Evolutionary conservation across 2,329 filamentous ascomycete genomes (phyloP), one percentile per base, ranked within the genome.

Genomic region (Botrytis squamosa): DNA sequence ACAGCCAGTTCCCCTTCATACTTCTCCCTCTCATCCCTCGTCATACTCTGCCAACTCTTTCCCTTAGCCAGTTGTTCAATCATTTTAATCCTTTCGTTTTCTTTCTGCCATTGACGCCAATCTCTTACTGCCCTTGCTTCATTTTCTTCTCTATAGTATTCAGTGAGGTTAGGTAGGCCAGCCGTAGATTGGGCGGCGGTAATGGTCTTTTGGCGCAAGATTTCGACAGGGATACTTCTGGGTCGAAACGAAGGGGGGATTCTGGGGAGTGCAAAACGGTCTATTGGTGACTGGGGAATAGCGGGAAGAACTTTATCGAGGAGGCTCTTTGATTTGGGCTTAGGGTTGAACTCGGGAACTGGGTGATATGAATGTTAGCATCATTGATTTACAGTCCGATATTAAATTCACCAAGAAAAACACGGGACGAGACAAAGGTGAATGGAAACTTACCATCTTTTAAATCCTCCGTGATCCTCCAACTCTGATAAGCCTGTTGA

Each of bases 391-490:
- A 16, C 6, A 22, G 7, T 42, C 3, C 60, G 9, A 42, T 2
- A 20, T 22, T 16, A 10, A 16, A 10, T 29, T n/a, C 22, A 29
- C 40, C 22, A 29, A 42, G 18, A 22, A 60, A 46, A 44, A 18
- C 16, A 8, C 22, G 9, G 46, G 33, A 38, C 36, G 8, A n/a
- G 7, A 29, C 36, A 38, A 33, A 22, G 36, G 2, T 1, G 20
- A 20, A 20, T 2, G 22, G 3, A 55, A 38, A 5, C 75, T 40
- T 63, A 79, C 79, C 77, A 77, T 78, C 76, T 67, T 74, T 75
- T 44, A 81, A 69, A 52, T 80, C 79, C 29, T 75, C 57, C 55
- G 76, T 69, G 74, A 81, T 79, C 46, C 74, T 64, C 42, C 70
- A 78, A 71, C 75, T 78, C 44, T 75, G 68, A 63, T 71, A 80